Evolutionary conservation across 2,329 filamentous ascomycete species (phyloP).

Genomic region (Penicillium sp.): DNA sequence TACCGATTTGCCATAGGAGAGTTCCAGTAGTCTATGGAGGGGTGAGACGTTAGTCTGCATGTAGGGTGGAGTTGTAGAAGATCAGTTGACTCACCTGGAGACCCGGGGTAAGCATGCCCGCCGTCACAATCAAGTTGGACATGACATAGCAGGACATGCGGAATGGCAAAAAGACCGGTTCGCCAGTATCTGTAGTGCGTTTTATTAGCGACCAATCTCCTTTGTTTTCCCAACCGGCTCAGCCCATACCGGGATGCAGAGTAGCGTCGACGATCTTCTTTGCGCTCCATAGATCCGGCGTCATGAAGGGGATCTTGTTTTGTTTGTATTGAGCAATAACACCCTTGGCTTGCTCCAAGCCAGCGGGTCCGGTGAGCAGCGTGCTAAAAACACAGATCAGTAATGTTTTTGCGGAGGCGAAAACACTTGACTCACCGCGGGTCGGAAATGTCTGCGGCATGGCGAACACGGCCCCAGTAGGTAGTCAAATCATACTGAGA

Average conservation of each 20-base stretch:
- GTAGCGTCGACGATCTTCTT: conserved; percentile 98
- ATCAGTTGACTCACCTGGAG: conserved; percentile 58
- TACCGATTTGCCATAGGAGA: conserved; percentile 89
- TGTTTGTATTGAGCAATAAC: conserved; percentile 84
- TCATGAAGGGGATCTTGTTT: conserved; percentile 77
- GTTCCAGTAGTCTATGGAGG: conserved; percentile 70
- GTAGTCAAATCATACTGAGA: conserved; percentile 91
- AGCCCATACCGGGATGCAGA: conserved; percentile 76
- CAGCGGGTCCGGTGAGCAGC: conserved; percentile 72
- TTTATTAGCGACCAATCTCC: neutral
- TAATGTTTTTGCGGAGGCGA: neutral
- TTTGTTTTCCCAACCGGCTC: neutral
- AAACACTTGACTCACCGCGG: conserved; percentile 72
- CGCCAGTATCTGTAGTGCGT: conserved; percentile 71
- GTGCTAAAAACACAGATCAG: conserved; percentile 60
- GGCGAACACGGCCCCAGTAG: conserved; percentile 91
- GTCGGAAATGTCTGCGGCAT: conserved; percentile 87
- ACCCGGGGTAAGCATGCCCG: conserved; percentile 92
- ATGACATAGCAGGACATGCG: conserved; percentile 96
- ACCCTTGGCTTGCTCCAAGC: conserved; percentile 82
- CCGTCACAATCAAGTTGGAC: conserved; percentile 91
- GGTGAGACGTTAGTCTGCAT: neutral
- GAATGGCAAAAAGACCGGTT: conserved; percentile 90
- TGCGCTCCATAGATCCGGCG: conserved; percentile 84
- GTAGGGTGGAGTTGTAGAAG: neutral